phyloP scores from a whole-genome alignment of 805 yeast species.

The Kregervanrija pseudodelftensis region DNA sequence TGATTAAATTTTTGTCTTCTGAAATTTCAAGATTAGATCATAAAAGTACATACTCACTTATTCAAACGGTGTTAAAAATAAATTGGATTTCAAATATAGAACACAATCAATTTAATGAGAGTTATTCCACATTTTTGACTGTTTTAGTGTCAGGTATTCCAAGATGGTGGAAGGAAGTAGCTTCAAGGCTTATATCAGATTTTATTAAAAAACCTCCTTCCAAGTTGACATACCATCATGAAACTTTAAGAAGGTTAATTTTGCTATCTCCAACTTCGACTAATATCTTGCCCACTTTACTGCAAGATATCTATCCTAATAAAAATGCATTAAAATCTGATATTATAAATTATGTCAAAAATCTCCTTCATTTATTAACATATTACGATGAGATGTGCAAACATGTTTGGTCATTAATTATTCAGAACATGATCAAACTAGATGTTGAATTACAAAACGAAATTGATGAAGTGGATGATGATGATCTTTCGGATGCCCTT shows the following conservation, averaged over 20 bases:
- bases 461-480: slow-evolving; percentile 77
- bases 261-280: slow-evolving; percentile 78
- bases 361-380: slow-evolving; percentile 49
- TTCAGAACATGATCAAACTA: slow-evolving; percentile 74
- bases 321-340: slow-evolving; percentile 53
- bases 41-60: slow-evolving; percentile 41
- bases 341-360: slow-evolving; percentile 56
- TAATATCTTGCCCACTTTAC: slow-evolving; percentile 48
- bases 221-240: slow-evolving; percentile 45
- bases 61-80: slow-evolving; percentile 55
- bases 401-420: slow-evolving; percentile 70
- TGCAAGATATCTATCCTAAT: slow-evolving; percentile 69
- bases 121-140: slow-evolving; percentile 64
- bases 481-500: slow-evolving; percentile 44
- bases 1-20: slow-evolving; percentile 51
- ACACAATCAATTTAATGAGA: slow-evolving; percentile 32
- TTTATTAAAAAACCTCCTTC: slow-evolving; percentile 31
- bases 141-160: slow-evolving; percentile 83
- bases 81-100: slow-evolving; percentile 51
- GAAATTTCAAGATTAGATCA: slow-evolving; percentile 66
- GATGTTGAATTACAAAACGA: slow-evolving; percentile 92
- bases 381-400: slow-evolving; percentile 74
- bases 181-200: slow-evolving; percentile 56
- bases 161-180: slow-evolving; percentile 84
- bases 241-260: slow-evolving; percentile 54